Conservation (phyloP, 331 rosid species). For the Rosa hybrid region DNA sequence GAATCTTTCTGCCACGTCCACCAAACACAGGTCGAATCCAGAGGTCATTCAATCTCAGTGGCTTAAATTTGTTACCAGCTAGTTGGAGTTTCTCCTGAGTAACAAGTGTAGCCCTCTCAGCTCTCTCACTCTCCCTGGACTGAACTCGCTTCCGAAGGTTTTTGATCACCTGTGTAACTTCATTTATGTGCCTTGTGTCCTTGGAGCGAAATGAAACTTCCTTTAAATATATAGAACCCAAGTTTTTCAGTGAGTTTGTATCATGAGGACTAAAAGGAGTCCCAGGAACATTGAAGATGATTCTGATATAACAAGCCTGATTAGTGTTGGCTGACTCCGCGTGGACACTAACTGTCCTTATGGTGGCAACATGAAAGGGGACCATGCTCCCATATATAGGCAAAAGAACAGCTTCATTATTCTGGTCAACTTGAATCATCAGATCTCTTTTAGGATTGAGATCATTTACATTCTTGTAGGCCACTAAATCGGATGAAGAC, state of each 20-base stretch:
- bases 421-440: conserved; percentile 58
- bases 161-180: conserved; percentile 50
- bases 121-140: conserved; percentile 57
- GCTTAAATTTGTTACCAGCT: conserved; percentile 55
- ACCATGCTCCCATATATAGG: conserved; percentile 58
- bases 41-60: conserved; percentile 49
- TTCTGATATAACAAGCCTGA: conserved; percentile 44
- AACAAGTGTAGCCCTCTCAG: conserved; percentile 59
- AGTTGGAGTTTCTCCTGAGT: conserved; percentile 58
- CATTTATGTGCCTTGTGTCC: conserved; percentile 53
- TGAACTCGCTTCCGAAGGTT: conserved; percentile 48
- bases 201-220: conserved; percentile 58
- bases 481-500: conserved; percentile 39
- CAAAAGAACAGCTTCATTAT: conserved; percentile 47
- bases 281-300: conserved; percentile 51
- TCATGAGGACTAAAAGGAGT: conserved; percentile 54
- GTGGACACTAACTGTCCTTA: conserved; percentile 48
- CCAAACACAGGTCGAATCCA: conserved; percentile 58
- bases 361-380: conserved; percentile 54
- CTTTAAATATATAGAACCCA: conserved; percentile 50
- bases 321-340: conserved; percentile 35
- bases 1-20: conserved; percentile 53
- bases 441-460: conserved; percentile 41
- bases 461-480: conserved; percentile 55
- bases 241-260: conserved; percentile 40